Evolutionary conservation across 495 filamentous ascomycete genomes (phyloP).

Genomic region (Parmelia sp.): DNA sequence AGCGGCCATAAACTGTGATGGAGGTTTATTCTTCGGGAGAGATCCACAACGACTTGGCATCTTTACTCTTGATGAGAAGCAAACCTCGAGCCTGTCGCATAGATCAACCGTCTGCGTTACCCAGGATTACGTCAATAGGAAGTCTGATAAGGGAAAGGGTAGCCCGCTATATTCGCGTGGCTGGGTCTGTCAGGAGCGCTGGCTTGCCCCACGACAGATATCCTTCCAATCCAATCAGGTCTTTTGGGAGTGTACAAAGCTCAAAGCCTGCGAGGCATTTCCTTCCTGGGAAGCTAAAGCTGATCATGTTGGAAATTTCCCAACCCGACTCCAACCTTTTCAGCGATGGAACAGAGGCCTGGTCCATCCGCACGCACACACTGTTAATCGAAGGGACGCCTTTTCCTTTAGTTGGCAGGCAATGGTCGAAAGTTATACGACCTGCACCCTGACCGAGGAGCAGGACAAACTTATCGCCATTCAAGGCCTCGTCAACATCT

Average conservation of each 20-base stretch:
- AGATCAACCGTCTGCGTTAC: background rate
- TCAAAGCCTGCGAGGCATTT: constrained; percentile 29
- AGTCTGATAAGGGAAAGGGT: background rate
- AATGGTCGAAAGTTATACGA: background rate
- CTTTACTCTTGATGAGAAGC: background rate
- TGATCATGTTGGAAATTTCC: background rate
- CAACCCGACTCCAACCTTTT: background rate
- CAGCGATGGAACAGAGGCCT: background rate
- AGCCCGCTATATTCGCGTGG: constrained; percentile 24
- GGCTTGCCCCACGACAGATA: constrained; percentile 29
- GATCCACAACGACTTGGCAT: constrained; percentile 5
- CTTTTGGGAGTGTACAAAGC: constrained; percentile 31
- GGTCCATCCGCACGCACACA: background rate
- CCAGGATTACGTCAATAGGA: background rate
- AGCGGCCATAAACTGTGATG: constrained; percentile 11
- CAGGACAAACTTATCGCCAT: constrained; percentile 15
- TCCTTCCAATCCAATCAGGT: constrained; percentile 29
- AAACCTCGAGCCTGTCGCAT: constrained; percentile 7
- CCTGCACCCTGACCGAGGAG: constrained; percentile 2
- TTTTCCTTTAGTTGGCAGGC: background rate
- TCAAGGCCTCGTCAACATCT: background rate
- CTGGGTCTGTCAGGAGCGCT: constrained; percentile 35
- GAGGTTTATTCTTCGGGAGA: constrained; percentile 21
- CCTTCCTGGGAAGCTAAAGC: constrained; percentile 9
- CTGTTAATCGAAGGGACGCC: background rate